Evolutionary conservation across 495 filamentous ascomycete genomes (phyloP), one percentile per base, ranked within the genome.

Genomic region (Penicillium goetzii): DNA sequence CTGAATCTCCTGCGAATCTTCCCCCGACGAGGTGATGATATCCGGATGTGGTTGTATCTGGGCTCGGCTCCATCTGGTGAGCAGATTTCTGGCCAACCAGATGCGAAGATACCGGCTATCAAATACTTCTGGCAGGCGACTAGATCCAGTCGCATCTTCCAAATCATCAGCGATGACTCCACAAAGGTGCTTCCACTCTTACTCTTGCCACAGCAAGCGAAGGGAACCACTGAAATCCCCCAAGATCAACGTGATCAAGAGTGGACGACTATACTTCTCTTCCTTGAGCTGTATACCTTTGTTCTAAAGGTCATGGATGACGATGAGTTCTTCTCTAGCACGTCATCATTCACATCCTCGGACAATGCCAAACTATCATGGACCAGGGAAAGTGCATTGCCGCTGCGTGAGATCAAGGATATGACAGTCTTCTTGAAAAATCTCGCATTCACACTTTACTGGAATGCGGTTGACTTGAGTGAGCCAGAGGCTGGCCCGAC

Each of bases 241-340:
- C 67, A 69, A 41, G 57, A 74, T 36, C 72, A 75, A 4, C 76
- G 79, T 58, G 86, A 89, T 47, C 85, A 89, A 60, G 90, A 97
- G 72, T 98, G 96, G 96, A 88, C 88, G 15, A 88, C 94, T 2
- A 86, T 97, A 36, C 81, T 98, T 0, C 82, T 98, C 2, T 99
- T 98, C 70, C 82, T 99, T 28, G 95, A 98, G 68, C 84, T 98
- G 12, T 99, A 97, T 74, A 91, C 89, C 14, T 97, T 98, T 71
- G 83, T 97, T 6, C 79, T 98, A 34, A 89, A 93, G 66, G 84
- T 97, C 51, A 97, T 91, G 77, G 96, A 98, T 67, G 95, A 99
- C 62, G 93, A 98, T 58, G 78, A 81, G 53, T 80, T 78, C 41
- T 83, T 86, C 58, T 80, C 76, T 6, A 78, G 74, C 45, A 74